These are phyloP conservation scores for Dimocarpus longan DNA, from an alignment of 345 rosid species.

Conservation along the genomic window DNA sequence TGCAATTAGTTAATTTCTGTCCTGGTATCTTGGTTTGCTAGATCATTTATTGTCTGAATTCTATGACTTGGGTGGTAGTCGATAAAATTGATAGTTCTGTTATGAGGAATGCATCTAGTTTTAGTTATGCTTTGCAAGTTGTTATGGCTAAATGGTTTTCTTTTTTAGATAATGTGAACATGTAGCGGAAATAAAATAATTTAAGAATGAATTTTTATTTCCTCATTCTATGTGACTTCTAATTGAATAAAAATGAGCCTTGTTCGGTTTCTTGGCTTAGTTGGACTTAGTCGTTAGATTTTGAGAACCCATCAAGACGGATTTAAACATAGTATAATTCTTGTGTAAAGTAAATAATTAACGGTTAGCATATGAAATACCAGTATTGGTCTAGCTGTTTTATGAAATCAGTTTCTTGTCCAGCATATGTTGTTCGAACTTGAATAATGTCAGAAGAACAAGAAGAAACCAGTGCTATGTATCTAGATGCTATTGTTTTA, in stretches of 20 bases:
- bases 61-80: neutral
- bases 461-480: neutral
- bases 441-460: neutral
- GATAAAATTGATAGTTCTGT: neutral
- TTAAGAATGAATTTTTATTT: neutral
- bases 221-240: neutral
- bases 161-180: neutral
- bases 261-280: neutral
- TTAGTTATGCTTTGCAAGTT: neutral
- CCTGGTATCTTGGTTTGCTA: neutral
- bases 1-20: neutral
- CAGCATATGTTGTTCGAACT: neutral
- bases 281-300: neutral
- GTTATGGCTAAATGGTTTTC: neutral
- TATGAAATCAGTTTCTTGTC: neutral
- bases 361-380: neutral
- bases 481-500: neutral
- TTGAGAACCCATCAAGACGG: no score
- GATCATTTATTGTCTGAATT: neutral
- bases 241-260: neutral
- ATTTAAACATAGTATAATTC: no score
- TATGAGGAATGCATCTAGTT: slow-evolving; percentile 9
- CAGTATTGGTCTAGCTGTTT: neutral
- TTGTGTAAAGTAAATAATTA: neutral
- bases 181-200: neutral